Evolutionary conservation across 2,329 filamentous ascomycete species (phyloP).

Genomic region (Cercospora sesami): DNA sequence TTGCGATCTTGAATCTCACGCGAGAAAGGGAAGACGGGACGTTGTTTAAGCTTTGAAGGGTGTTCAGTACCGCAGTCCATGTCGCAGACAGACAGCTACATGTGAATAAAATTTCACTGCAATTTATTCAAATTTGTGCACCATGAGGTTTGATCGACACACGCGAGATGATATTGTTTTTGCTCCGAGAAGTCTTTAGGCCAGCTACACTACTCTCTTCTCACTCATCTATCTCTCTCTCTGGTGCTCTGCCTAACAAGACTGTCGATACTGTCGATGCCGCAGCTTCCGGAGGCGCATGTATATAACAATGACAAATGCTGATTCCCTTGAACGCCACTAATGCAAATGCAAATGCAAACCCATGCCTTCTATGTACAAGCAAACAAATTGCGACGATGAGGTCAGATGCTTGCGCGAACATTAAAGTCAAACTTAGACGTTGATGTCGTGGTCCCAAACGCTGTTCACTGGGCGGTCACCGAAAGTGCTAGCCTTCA

Average conservation of each 20-base stretch:
- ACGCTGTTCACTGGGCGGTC: conserved; percentile 47
- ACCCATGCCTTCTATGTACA: neutral
- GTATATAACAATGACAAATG: neutral
- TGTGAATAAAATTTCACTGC: neutral
- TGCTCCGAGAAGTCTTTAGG: neutral
- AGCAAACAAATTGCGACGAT: neutral
- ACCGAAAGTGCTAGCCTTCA: conserved; percentile 48
- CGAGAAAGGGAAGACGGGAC: neutral
- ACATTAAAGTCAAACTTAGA: neutral
- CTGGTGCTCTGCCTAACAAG: neutral
- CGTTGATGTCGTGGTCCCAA: conserved; percentile 14
- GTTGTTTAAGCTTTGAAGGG: neutral
- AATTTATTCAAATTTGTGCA: neutral
- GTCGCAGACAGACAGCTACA: neutral
- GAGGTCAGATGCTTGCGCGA: neutral
- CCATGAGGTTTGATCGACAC: neutral
- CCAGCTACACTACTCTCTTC: neutral
- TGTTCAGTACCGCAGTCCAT: neutral
- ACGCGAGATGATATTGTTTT: neutral
- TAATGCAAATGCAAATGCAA: neutral
- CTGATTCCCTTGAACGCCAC: neutral
- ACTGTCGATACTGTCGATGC: neutral
- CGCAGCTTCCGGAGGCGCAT: neutral
- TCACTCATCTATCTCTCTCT: neutral
- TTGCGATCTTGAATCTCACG: neutral